Percentiles rank a stretch among this genome's conserved stretches.
Conservation (phyloP, 441 rosid genomes). For the Bruguiera hainesii region DNA sequence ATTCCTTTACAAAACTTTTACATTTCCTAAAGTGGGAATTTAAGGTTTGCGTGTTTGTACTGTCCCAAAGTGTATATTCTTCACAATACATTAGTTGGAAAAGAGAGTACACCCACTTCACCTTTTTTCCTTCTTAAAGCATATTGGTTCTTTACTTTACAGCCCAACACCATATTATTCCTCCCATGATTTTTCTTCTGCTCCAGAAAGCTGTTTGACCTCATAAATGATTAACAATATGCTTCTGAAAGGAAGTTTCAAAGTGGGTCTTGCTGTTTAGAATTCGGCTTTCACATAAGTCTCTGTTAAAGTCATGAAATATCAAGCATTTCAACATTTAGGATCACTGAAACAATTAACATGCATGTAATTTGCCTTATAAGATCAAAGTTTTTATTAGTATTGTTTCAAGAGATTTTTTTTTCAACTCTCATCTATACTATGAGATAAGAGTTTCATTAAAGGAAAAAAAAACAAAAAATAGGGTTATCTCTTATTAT, state of each 20-base stretch:
- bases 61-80: slow-evolving; percentile 15
- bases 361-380: not conserved
- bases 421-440: too few relatives aligned
- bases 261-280: slow-evolving; percentile 21
- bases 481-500: too few relatives aligned
- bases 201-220: slow-evolving; percentile 24
- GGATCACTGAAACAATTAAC: too few relatives aligned
- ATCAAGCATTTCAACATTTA: too few relatives aligned
- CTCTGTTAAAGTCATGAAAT: too few relatives aligned
- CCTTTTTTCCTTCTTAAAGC: not conserved
- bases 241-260: slow-evolving; percentile 4
- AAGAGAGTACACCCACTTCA: slow-evolving; percentile 16
- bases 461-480: too few relatives aligned
- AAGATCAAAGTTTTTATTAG: not conserved
- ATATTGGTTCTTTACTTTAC: slow-evolving; percentile 27
- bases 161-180: slow-evolving; percentile 32
- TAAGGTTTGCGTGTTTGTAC: slow-evolving; percentile 14
- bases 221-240: not conserved
- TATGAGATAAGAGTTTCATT: too few relatives aligned
- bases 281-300: not conserved
- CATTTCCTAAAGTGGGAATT: slow-evolving; percentile 34
- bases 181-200: slow-evolving; percentile 7
- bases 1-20: too few relatives aligned
- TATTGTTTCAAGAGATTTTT: too few relatives aligned
- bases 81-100: slow-evolving; percentile 9